Conservation (phyloP, 208 protist species). For the Phytomonas sp. region DNA sequence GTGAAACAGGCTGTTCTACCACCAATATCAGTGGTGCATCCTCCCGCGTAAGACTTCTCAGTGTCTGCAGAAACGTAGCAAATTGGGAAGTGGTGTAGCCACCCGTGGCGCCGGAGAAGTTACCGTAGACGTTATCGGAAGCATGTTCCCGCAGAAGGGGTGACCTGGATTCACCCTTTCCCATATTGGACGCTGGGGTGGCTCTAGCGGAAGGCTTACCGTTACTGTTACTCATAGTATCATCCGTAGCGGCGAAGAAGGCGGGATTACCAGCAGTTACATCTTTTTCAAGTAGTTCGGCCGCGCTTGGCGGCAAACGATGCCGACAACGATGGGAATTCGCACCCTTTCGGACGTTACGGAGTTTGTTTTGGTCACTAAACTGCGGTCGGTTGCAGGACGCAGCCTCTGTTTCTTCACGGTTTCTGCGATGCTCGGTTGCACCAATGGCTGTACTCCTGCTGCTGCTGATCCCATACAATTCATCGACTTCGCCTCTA, state of each 20-base stretch:
- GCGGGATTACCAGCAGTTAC: not conserved
- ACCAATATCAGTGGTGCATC: not conserved
- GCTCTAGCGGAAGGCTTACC: constrained; percentile 1
- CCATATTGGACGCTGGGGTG: not conserved
- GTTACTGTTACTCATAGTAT: constrained; percentile 9
- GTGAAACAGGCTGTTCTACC: not conserved
- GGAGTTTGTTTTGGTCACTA: not conserved
- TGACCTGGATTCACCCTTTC: not conserved
- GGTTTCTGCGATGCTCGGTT: not conserved
- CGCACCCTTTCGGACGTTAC: not conserved
- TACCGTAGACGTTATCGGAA: not conserved
- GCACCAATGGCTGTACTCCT: not conserved
- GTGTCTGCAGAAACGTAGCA: not conserved
- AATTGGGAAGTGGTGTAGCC: not conserved
- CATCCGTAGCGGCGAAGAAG: not conserved
- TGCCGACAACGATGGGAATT: not conserved
- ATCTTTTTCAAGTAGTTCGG: not conserved
- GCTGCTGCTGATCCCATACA: not conserved
- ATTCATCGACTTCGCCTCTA: not conserved
- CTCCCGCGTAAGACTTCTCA: not conserved
- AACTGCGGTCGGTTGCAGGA: not conserved
- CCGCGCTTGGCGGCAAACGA: not conserved
- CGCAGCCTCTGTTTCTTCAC: not conserved
- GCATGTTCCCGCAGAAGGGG: not conserved
- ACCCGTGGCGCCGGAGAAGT: not conserved